Evolutionary conservation across 225 moss, liverwort and hornwort species (phyloP).

Genomic region (Bryoerythrophyllum caledonicum): DNA sequence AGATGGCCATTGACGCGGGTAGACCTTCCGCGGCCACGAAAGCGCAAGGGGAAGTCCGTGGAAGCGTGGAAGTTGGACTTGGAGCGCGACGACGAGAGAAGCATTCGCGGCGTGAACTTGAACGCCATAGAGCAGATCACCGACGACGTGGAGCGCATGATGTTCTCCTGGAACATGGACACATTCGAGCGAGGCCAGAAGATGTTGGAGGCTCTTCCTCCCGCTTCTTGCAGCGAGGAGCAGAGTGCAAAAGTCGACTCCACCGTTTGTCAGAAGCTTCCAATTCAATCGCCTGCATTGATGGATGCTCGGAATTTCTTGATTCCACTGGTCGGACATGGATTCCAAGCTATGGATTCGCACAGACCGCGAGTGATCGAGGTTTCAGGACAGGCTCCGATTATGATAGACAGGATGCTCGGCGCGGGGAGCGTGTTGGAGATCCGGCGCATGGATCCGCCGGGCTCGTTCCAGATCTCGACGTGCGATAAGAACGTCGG

Average conservation of each 20-base stretch:
- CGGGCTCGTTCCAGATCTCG: conserved; percentile 20
- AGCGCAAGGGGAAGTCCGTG: conserved; percentile 44
- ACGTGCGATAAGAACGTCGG: conserved; percentile 47
- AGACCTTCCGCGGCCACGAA: conserved; percentile 23
- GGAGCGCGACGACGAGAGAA: conserved; percentile 30
- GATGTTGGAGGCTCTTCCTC: conserved; percentile 21
- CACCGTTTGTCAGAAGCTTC: conserved; percentile 23
- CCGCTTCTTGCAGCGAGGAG: conserved; percentile 6
- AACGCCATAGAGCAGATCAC: conserved; percentile 48
- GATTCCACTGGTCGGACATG: neutral
- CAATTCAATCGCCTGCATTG: conserved; percentile 14
- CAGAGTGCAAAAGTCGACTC: conserved; percentile 6
- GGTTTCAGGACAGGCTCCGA: conserved; percentile 16
- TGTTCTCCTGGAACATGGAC: conserved; percentile 51
- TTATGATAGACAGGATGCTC: conserved; percentile 26
- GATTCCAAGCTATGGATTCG: conserved; percentile 15
- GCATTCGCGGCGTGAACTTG: conserved; percentile 19
- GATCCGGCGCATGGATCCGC: conserved; percentile 25
- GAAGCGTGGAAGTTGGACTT: conserved; percentile 50
- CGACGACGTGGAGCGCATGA: conserved; percentile 49
- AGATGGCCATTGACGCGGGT: conserved; percentile 34
- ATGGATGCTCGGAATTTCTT: conserved; percentile 1
- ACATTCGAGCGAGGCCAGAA: conserved; percentile 33
- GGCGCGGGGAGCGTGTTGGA: conserved; percentile 32
- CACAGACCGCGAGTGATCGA: neutral